phyloP scores from a whole-genome alignment of 2,329 filamentous ascomycete species.

The Alternaria alternata region DNA sequence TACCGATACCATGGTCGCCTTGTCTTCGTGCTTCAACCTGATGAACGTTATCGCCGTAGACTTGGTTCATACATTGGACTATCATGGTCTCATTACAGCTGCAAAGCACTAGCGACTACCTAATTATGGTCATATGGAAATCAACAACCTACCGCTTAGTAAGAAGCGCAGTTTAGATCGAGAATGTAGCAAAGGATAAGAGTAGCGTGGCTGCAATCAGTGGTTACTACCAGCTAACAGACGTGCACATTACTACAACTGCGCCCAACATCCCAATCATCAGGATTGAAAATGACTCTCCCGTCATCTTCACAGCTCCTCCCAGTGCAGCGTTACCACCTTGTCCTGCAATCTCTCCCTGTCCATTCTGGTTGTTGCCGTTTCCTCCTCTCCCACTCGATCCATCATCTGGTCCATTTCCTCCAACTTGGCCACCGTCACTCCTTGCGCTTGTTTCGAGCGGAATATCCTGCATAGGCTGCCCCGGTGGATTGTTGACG shows the following conservation, averaged over 20 bases:
- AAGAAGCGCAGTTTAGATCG: no score
- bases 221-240: slow-evolving; percentile 11
- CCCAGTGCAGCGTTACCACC: slow-evolving; percentile 11
- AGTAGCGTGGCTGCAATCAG: background rate
- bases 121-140: no score
- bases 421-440: slow-evolving; percentile 42
- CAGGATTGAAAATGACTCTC: slow-evolving; percentile 16
- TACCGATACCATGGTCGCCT: no score
- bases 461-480: slow-evolving; percentile 40
- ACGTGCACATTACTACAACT: slow-evolving; percentile 20
- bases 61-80: background rate
- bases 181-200: no score
- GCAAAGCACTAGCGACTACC: background rate
- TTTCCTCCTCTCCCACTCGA: background rate
- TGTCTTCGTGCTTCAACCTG: no score
- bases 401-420: slow-evolving; percentile 25
- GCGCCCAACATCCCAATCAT: slow-evolving; percentile 23
- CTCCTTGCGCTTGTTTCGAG: slow-evolving; percentile 34
- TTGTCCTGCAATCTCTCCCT: slow-evolving; percentile 19
- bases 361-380: slow-evolving; percentile 6
- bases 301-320: slow-evolving; percentile 19
- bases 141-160: no score
- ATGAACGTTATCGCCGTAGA: no score
- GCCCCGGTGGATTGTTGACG: slow-evolving; percentile 45
- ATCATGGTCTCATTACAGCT: background rate